phyloP scores from a whole-genome alignment of 1,284 basidiomycete species.

The Naganishia albida region DNA sequence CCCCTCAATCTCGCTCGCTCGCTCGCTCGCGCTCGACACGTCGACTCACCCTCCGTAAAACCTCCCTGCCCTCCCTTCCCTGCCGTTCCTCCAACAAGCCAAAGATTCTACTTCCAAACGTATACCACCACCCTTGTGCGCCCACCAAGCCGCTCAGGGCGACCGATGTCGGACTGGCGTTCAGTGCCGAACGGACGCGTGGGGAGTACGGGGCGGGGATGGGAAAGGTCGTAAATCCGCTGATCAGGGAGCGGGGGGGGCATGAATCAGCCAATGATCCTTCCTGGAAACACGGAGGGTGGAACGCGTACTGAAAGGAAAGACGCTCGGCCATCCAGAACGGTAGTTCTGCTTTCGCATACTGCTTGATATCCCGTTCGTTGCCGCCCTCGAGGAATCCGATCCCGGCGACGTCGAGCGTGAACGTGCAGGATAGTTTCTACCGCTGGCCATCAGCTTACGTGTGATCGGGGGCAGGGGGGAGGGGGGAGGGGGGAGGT shows the following conservation, averaged over 20 bases:
- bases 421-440: slow-evolving; percentile 90
- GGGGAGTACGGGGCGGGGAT: slow-evolving; percentile 73
- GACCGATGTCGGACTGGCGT: slow-evolving; percentile 78
- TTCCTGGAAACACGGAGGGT: too few relatives aligned
- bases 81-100: slow-evolving; percentile 60
- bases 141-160: slow-evolving; percentile 76
- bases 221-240: slow-evolving; percentile 81
- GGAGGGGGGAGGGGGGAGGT: neutral
- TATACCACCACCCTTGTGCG: slow-evolving; percentile 84
- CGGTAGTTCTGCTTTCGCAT: slow-evolving; percentile 74
- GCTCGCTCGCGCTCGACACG: slow-evolving; percentile 55
- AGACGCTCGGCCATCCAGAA: slow-evolving; percentile 84
- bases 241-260: slow-evolving; percentile 42
- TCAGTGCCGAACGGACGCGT: slow-evolving; percentile 77
- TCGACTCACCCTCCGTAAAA: slow-evolving; percentile 6
- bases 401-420: slow-evolving; percentile 76
- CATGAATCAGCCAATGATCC: neutral
- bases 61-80: too few relatives aligned
- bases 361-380: slow-evolving; percentile 73
- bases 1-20: too few relatives aligned
- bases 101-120: slow-evolving; percentile 78
- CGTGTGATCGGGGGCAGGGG: too few relatives aligned
- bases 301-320: slow-evolving; percentile 68
- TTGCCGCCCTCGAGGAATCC: slow-evolving; percentile 81
- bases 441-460: slow-evolving; percentile 47